Evolutionary conservation across 805 yeast genomes (phyloP), one percentile per base, ranked within the genome.

Genomic region (Kregervanrija delftensis): DNA sequence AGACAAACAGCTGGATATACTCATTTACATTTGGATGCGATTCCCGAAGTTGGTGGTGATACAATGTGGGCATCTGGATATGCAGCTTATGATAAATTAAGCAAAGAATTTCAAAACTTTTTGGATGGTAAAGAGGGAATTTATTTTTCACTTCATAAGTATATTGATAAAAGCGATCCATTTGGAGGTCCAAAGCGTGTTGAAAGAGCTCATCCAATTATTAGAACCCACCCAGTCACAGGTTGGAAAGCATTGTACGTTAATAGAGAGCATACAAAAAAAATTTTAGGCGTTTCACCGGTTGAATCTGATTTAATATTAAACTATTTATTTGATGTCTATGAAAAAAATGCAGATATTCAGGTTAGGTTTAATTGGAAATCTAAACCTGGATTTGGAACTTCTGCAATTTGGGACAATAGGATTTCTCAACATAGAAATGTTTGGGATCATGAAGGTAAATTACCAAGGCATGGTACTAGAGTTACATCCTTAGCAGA

Each of bases 211-310:
- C 86, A 80, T 60, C 84, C 83, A 3, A 49, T 80, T 14, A 71
- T 80, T 30, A 71, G 84, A 63, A 76, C 82, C 30, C 83, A 80
- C 52, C 85, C 86, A 8, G 81, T 72, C 12, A 79, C 85, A 30
- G 83, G 82, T 32, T 70, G 77, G 75, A 80, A 79, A 60, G 65
- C 77, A 2, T 62, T 79, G 49, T 78, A 65, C 50, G 76, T 77
- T 33, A 76, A 77, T 59, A 67, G 77, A 39, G 61, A 67, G 15
- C 67, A 69, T 68, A 76, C 80, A 9, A 64, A 55, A 34, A 65
- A 75, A 49, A 76, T 77, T 44, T 70, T 69, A 10, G 82, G 79
- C 0, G 65, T 77, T 45, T 69, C 71, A 47, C 69, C 69, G 17
- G 73, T 60, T 40, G 82, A 77, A 59, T 65, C 73, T 11, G 69